Base-by-base conservation (phyloP, 352 stramenopile genomes). In the Globisporangium mamillatum region DNA sequence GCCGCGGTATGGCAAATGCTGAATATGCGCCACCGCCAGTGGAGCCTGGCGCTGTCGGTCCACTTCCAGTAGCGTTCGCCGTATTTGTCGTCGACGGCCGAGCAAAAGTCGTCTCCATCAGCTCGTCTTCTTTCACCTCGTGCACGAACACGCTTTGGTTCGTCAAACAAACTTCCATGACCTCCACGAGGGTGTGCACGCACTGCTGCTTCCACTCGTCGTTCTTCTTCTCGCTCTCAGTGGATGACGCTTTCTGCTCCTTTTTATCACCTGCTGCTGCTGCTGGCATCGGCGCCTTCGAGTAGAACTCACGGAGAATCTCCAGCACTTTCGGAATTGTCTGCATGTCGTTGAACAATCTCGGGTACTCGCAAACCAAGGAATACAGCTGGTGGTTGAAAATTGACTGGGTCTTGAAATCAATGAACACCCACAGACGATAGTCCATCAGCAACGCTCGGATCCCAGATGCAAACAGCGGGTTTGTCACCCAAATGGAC, bases 321-420 rank as follows among this genome's bases (percentile, higher is more conserved):
- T 93, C 84, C 16, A 95, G 65, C 0, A 93, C 56, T 59, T 88
- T 86, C 5, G 79, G 55, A 0, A 93, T 80, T 14, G 74, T 68
- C 18, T 89, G 73, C 41, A 94, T 69, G 36, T 91, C 81, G 64
- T 91, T 90, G 36, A 94, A 81, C 7, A 83, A 61, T 60, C 81
- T 77, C 7, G 86, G 88, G 52, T 90, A 78, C 41, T 91, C 82
- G 29, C 82, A 91, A 1, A 81, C 82, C n/a, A 95, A 64, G 5
- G 72, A 68, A 60, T 93, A 90, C 5, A 95, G 71, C 63, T 95
- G 86, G 67, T 93, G 88, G 52, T 87, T 87, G 67, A 81, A 93
- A 50, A 94, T 92, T 5, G 85, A 93, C 68, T 94, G 88, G 1
- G 82, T 89, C 67, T 92, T 95, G 52, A 74, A 92, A 59, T 82